A percentile compares a stretch with the other conserved stretches of the same genome.
Conservation (phyloP, 2,329 filamentous ascomycete genomes). For the Nemania diffusa region DNA sequence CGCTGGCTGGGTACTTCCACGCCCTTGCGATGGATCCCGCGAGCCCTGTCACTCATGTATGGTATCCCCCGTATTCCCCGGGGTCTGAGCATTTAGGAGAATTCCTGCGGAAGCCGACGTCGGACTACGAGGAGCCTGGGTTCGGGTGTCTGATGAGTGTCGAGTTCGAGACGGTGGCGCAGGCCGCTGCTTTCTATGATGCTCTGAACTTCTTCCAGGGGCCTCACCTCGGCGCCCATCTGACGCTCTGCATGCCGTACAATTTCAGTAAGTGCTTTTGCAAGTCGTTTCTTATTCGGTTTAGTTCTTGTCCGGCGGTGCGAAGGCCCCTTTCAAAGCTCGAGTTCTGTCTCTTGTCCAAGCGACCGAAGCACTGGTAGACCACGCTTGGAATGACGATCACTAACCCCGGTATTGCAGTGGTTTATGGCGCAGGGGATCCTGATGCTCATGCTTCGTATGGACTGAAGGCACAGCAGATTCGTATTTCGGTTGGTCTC, state of each 20-base stretch:
- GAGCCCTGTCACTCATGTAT: conserved; percentile 54
- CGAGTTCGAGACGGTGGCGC: conserved; percentile 57
- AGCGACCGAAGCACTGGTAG: neutral
- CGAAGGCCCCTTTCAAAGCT: too few relatives aligned
- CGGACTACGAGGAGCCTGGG: conserved; percentile 60
- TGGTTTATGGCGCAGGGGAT: conserved; percentile 56
- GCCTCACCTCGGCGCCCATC: conserved; percentile 64
- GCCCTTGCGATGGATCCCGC: conserved; percentile 44
- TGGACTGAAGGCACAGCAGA: conserved; percentile 54
- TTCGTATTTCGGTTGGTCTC: conserved; percentile 60
- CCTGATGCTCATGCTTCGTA: conserved; percentile 52
- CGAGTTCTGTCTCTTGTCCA: neutral
- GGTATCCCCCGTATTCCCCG: conserved; percentile 55
- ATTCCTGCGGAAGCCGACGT: conserved; percentile 52
- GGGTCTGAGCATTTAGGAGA: conserved; percentile 32
- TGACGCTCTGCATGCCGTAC: conserved; percentile 61
- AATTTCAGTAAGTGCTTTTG: conserved; percentile 47
- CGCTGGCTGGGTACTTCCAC: conserved; percentile 55
- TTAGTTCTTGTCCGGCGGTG: neutral
- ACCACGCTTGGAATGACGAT: neutral
- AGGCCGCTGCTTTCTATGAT: conserved; percentile 61
- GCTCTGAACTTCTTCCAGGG: conserved; percentile 60
- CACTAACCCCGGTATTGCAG: conserved; percentile 2
- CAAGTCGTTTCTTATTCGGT: neutral
- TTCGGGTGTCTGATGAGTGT: conserved; percentile 66